phyloP scores from a whole-genome alignment of 2,329 filamentous ascomycete species.

The Pestalotiopsis sp. region DNA sequence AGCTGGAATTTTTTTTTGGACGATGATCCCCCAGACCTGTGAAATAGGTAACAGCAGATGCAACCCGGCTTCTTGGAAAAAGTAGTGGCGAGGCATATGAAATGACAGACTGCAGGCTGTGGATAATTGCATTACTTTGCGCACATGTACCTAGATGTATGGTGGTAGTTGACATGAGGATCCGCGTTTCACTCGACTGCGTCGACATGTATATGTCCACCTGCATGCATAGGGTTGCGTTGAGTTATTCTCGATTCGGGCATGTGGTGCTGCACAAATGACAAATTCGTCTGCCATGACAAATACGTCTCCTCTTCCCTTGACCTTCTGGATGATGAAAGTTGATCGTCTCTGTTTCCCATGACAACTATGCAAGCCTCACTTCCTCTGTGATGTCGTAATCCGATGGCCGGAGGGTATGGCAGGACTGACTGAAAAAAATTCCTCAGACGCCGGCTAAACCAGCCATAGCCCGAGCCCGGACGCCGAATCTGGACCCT shows the following conservation, averaged over 20 bases:
- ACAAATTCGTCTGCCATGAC: background rate
- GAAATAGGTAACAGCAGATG: conserved; percentile 18
- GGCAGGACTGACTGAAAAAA: background rate
- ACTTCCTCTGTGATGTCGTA: background rate
- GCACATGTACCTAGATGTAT: conserved; percentile 29
- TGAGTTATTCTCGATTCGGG: background rate
- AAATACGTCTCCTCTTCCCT: background rate
- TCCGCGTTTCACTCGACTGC: background rate
- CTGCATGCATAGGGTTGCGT: background rate
- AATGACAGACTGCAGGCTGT: background rate
- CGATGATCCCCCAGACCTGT: conserved; percentile 21
- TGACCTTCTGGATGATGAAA: background rate
- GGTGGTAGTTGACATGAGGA: conserved; percentile 18
- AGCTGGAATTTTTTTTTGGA: conserved; percentile 20
- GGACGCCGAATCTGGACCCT: background rate
- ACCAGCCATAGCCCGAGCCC: background rate
- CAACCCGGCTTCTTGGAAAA: conserved; percentile 18
- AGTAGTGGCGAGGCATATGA: conserved; percentile 15
- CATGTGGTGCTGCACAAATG: background rate
- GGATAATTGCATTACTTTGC: conserved; percentile 15
- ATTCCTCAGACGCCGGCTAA: conserved; percentile 2
- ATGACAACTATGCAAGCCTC: background rate
- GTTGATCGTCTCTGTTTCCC: background rate
- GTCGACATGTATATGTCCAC: background rate
- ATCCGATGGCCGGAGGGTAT: conserved; percentile 8